A percentile compares a stretch with the other conserved stretches of the same genome.
phyloP scores from a whole-genome alignment of 2,329 filamentous ascomycete genomes.

The Hymenotorrendiella dingleyae region DNA sequence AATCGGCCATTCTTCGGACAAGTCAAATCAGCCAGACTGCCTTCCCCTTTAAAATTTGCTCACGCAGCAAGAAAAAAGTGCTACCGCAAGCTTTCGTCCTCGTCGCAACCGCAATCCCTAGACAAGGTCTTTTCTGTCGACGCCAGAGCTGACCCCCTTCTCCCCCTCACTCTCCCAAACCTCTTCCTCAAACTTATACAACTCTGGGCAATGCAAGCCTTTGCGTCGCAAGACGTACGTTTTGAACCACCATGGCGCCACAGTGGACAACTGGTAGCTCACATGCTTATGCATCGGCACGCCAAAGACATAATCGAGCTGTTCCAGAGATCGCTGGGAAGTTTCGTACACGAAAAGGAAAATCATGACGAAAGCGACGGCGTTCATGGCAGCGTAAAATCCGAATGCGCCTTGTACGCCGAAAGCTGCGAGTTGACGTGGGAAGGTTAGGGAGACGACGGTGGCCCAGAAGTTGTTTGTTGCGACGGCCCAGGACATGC shows the following conservation, averaged over 20 bases:
- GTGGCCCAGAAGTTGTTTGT: constrained; percentile 55
- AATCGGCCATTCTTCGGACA: too few relatives aligned
- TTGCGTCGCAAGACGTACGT: constrained; percentile 31
- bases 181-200: constrained; percentile 12
- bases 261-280: constrained; percentile 36
- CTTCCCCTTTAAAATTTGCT: too few relatives aligned
- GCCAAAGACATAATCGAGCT: constrained; percentile 17
- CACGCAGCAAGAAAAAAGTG: too few relatives aligned
- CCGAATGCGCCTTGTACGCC: constrained; percentile 39
- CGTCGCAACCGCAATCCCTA: too few relatives aligned
- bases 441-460: constrained; percentile 49
- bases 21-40: too few relatives aligned
- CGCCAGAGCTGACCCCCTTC: background rate
- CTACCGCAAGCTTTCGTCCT: too few relatives aligned
- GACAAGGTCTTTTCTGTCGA: too few relatives aligned
- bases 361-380: constrained; percentile 47
- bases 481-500: constrained; percentile 56
- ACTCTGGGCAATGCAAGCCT: constrained; percentile 7
- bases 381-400: constrained; percentile 48
- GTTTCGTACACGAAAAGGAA: constrained; percentile 52
- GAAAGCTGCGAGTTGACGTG: constrained; percentile 41
- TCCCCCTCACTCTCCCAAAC: constrained; percentile 7
- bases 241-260: constrained; percentile 55
- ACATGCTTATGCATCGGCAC: constrained; percentile 6
- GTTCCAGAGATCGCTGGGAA: constrained; percentile 36